Evolutionary conservation across 202 grass and related monocot species (phyloP).

Genomic region (Cymbopogon flexuosus): DNA sequence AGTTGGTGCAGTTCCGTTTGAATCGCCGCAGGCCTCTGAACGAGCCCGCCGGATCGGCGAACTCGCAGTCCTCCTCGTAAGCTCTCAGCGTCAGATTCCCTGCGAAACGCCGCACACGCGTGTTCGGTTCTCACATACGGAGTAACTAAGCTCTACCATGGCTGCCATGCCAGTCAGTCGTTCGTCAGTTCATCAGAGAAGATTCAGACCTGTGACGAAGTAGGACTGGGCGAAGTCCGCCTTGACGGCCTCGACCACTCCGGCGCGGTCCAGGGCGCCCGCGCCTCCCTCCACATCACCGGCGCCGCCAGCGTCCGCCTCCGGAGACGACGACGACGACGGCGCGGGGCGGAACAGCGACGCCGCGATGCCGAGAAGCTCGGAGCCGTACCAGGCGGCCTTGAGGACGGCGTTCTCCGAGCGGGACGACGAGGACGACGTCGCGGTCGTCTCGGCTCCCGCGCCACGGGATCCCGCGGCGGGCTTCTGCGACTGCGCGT

Average conservation of each 20-base stretch:
- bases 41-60: slow-evolving; percentile 78
- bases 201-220: slow-evolving; percentile 74
- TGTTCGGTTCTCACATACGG: background rate
- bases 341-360: slow-evolving; percentile 51
- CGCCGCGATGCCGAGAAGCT: slow-evolving; percentile 74
- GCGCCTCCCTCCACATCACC: background rate
- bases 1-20: slow-evolving; percentile 89
- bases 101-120: slow-evolving; percentile 1
- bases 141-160: background rate
- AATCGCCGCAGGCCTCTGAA: slow-evolving; percentile 76
- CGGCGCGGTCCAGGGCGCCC: slow-evolving; percentile 16
- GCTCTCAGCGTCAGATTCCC: slow-evolving; percentile 60
- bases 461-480: background rate
- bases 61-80: slow-evolving; percentile 86
- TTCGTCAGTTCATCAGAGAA: background rate
- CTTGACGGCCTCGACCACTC: slow-evolving; percentile 70
- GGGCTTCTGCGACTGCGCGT: slow-evolving; percentile 36
- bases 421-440: slow-evolving; percentile 28
- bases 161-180: background rate
- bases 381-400: slow-evolving; percentile 83
- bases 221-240: slow-evolving; percentile 76
- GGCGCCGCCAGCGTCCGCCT: background rate
- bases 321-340: slow-evolving; percentile 13
- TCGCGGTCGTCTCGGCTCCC: slow-evolving; percentile 28
- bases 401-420: slow-evolving; percentile 72